These are phyloP conservation scores for Puccinia brachypodii DNA, from an alignment of 1,284 basidiomycete species.

Conservation along the genomic window DNA sequence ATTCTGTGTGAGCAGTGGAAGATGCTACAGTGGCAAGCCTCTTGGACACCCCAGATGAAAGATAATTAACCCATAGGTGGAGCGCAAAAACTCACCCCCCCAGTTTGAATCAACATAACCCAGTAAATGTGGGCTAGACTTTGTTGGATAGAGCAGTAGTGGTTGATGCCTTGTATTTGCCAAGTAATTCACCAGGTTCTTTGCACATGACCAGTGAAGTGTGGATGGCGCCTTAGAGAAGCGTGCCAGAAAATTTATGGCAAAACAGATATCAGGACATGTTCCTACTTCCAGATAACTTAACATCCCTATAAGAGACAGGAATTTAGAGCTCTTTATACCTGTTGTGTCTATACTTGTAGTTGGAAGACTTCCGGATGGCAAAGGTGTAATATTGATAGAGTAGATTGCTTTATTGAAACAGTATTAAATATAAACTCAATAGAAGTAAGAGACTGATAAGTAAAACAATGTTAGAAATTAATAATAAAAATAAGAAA, in stretches of 20 bases:
- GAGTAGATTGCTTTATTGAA: no score
- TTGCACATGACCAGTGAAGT: neutral
- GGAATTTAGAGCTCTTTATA: neutral
- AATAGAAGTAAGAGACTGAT: no score
- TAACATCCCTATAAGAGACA: neutral
- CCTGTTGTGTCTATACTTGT: neutral
- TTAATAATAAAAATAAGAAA: no score
- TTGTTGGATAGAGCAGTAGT: neutral
- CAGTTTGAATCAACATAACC: neutral
- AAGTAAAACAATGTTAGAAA: no score
- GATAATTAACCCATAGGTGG: neutral
- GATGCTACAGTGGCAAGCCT: neutral
- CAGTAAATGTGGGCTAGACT: neutral
- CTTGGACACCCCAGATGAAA: neutral
- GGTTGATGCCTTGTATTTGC: neutral
- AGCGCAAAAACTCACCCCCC: constrained; percentile 8
- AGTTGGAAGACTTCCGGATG: neutral
- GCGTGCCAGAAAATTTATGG: constrained; percentile 9
- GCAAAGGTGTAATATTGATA: neutral
- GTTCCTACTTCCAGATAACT: neutral
- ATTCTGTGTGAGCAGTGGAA: neutral
- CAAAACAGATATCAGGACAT: constrained; percentile 10
- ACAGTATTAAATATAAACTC: no score
- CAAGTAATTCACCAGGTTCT: constrained; percentile 2
- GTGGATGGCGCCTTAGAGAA: neutral